These are phyloP conservation scores for Geotrichum histeridarum DNA, from an alignment of 1,139 yeast species.

Conservation along the genomic window DNA sequence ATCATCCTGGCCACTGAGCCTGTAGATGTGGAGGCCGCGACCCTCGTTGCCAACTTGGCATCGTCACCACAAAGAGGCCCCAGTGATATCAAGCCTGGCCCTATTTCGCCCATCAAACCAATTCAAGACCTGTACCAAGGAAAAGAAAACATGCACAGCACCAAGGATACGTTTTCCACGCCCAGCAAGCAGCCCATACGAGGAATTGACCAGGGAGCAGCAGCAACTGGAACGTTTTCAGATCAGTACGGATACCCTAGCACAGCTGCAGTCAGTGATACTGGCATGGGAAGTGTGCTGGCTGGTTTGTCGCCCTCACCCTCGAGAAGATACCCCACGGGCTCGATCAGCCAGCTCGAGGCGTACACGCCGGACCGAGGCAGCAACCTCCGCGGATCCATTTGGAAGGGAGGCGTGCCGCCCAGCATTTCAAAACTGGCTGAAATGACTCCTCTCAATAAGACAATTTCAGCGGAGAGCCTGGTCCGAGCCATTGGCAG, in stretches of 20 bases:
- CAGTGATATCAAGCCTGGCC: background rate
- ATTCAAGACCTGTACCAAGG: background rate
- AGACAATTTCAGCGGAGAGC: conserved; percentile 23
- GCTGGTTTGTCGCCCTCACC: conserved; percentile 31
- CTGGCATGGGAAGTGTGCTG: conserved; percentile 3
- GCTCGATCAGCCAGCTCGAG: conserved; percentile 48
- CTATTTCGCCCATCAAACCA: background rate
- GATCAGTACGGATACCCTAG: conserved; percentile 23
- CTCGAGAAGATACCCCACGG: conserved; percentile 41
- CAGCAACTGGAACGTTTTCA: conserved; percentile 26
- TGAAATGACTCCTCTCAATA: conserved; percentile 10
- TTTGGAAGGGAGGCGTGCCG: conserved; percentile 1
- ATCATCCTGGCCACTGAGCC: conserved; percentile 2
- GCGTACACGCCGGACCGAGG: conserved; percentile 84
- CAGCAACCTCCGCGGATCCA: conserved; percentile 21
- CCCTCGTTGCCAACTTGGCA: conserved; percentile 16
- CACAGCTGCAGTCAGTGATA: conserved; percentile 2
- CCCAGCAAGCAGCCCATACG: conserved; percentile 7
- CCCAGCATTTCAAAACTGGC: background rate
- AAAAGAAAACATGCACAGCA: background rate
- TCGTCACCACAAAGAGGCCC: conserved; percentile 12
- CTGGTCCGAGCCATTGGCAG: background rate
- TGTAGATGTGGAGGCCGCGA: conserved; percentile 17
- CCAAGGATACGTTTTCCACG: conserved; percentile 9
- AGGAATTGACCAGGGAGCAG: background rate